Conservation (phyloP, 2,329 filamentous ascomycete species). For the Xylariaceae sp. region DNA sequence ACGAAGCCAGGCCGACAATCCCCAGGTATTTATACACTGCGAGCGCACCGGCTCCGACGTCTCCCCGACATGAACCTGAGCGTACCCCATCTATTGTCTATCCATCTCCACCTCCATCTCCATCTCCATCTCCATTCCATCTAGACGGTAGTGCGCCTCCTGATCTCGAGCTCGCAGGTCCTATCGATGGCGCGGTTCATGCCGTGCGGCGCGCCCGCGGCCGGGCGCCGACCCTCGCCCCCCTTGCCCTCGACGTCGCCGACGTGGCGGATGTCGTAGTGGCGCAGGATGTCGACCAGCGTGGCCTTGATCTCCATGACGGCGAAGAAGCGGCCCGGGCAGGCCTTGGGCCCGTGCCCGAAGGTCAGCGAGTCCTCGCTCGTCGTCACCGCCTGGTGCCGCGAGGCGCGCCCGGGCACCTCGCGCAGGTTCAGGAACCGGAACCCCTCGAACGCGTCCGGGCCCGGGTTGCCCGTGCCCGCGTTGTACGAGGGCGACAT, state of each 20-base stretch:
- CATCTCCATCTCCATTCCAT: neutral
- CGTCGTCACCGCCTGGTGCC: constrained; percentile 1
- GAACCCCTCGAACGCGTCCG: neutral
- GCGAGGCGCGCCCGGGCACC: neutral
- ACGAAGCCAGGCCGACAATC: too few species aligned
- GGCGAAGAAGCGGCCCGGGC: neutral
- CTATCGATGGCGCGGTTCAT: neutral
- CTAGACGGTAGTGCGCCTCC: neutral
- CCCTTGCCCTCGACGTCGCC: constrained; percentile 1
- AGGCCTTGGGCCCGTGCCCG: constrained; percentile 1
- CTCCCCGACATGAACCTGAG: too few species aligned
- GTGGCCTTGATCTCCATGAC: neutral
- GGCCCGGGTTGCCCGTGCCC: neutral
- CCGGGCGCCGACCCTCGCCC: constrained; percentile 2
- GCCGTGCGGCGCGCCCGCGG: constrained; percentile 1
- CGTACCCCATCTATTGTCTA: too few species aligned
- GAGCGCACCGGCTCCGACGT: too few species aligned
- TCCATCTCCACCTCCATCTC: neutral
- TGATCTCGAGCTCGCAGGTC: constrained; percentile 3
- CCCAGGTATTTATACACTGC: too few species aligned
- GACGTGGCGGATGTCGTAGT: constrained; percentile 2
- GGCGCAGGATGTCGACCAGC: constrained; percentile 2
- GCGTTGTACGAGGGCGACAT: constrained; percentile 1
- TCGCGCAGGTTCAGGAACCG: neutral
- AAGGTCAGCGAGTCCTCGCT: neutral